These are phyloP conservation scores for Pythium oligandrum DNA, from an alignment of 352 stramenopile genomes.

Conservation along the genomic window DNA sequence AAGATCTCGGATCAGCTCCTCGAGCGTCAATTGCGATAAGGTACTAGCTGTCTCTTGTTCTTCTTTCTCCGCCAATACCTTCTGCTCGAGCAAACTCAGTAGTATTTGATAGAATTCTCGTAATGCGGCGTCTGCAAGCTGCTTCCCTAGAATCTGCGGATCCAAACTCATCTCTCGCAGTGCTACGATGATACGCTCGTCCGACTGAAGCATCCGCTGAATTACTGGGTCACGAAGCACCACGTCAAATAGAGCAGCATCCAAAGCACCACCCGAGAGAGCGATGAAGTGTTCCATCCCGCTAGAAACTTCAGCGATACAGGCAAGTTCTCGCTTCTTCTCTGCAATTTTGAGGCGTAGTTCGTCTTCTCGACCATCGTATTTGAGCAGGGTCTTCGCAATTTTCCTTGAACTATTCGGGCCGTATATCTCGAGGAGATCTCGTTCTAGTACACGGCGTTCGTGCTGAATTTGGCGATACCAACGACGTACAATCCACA, in stretches of 20 bases:
- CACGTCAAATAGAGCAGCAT: constrained; percentile 36
- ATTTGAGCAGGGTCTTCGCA: constrained; percentile 20
- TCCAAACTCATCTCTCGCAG: constrained; percentile 69
- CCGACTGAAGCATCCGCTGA: constrained; percentile 28
- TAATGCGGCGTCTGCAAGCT: constrained; percentile 38
- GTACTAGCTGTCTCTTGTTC: not conserved
- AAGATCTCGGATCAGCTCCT: constrained; percentile 32
- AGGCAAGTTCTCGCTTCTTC: constrained; percentile 13
- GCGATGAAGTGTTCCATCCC: constrained; percentile 13
- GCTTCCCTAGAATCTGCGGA: constrained; percentile 34
- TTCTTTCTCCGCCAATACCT: constrained; percentile 13
- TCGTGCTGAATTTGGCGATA: constrained; percentile 11
- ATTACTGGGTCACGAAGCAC: constrained; percentile 45
- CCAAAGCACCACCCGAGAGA: constrained; percentile 3
- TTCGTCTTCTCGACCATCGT: constrained; percentile 12
- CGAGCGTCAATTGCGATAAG: constrained; percentile 10
- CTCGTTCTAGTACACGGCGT: constrained; percentile 8
- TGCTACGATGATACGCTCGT: constrained; percentile 43
- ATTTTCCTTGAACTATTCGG: constrained; percentile 16
- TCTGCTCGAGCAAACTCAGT: constrained; percentile 21
- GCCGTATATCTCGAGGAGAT: constrained; percentile 19
- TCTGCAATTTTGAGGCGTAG: constrained; percentile 11
- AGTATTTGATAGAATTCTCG: constrained; percentile 55
- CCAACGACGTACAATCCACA: constrained; percentile 11
- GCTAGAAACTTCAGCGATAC: constrained; percentile 8